Percentiles rank a stretch among this genome's conserved stretches.
phyloP scores from a whole-genome alignment of 2,329 filamentous ascomycete genomes.

The Ophiostoma himal-ulmi region DNA sequence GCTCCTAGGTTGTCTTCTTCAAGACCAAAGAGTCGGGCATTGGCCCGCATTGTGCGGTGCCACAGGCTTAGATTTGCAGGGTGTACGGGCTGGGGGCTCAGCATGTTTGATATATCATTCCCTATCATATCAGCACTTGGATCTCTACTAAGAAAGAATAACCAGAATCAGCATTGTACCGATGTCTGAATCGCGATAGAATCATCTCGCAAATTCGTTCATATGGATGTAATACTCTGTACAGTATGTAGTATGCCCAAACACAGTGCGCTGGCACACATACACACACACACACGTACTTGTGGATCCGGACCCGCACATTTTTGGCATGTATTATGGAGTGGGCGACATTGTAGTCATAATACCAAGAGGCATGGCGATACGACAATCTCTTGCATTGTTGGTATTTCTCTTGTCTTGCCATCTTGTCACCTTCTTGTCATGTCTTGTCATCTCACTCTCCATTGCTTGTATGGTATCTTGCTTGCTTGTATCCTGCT shows the following conservation, averaged over 20 bases:
- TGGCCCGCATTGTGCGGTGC: not conserved
- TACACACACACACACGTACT: not conserved
- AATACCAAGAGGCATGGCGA: constrained; percentile 3
- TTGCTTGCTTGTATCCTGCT: not conserved
- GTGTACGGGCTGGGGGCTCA: not conserved
- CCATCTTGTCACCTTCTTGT: not conserved
- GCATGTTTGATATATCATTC: too few species aligned
- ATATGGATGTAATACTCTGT: not conserved
- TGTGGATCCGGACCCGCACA: not conserved
- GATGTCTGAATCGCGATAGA: too few species aligned
- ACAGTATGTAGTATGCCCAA: not conserved
- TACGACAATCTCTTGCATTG: not conserved
- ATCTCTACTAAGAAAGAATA: too few species aligned
- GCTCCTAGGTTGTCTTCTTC: not conserved
- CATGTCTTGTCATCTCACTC: not conserved
- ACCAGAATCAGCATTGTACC: too few species aligned
- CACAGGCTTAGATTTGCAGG: not conserved
- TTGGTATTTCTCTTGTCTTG: not conserved
- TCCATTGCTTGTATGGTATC: not conserved
- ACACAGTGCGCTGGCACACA: not conserved
- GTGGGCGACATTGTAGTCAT: not conserved
- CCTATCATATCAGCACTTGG: too few species aligned
- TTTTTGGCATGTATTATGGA: constrained; percentile 7
- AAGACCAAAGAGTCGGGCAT: not conserved
- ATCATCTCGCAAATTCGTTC: not conserved